These are phyloP conservation scores for Haberlea rhodopensis DNA, from an alignment of 257 asterid genomes.

Conservation along the genomic window DNA sequence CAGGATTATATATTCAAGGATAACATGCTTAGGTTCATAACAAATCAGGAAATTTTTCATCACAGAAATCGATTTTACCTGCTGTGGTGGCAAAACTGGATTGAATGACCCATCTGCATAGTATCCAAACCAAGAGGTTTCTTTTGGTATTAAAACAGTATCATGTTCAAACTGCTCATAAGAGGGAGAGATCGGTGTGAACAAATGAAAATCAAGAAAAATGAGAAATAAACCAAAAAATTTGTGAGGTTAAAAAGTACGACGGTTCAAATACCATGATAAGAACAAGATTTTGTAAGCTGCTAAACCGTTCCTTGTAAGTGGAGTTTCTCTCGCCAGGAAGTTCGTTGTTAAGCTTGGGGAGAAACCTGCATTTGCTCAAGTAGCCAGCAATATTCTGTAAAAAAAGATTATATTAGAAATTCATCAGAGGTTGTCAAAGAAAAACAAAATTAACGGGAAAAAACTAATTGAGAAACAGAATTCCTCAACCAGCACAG, in stretches of 20 bases:
- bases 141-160: conserved; percentile 86
- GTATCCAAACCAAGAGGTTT: conserved; percentile 94
- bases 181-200: not conserved
- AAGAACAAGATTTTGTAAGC: conserved; percentile 78
- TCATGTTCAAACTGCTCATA: conserved; percentile 78
- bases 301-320: conserved; percentile 71
- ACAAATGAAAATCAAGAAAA: conserved; percentile 2
- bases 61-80: too few species aligned
- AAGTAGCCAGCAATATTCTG: conserved; percentile 77
- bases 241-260: not conserved
- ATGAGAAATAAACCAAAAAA: not conserved
- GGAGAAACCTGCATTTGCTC: conserved; percentile 75
- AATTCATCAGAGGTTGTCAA: not conserved
- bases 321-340: conserved; percentile 69
- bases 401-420: not conserved
- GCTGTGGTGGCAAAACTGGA: conserved; percentile 64
- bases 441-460: not conserved
- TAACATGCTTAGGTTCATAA: not conserved
- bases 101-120: conserved; percentile 82
- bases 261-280: conserved; percentile 58
- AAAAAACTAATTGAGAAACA: not conserved
- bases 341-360: conserved; percentile 86
- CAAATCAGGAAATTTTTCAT: too few species aligned
- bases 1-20: not conserved
- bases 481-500: not conserved